Base-by-base conservation (phyloP, 805 yeast species). In the Yamadazyma akitaensis region DNA sequence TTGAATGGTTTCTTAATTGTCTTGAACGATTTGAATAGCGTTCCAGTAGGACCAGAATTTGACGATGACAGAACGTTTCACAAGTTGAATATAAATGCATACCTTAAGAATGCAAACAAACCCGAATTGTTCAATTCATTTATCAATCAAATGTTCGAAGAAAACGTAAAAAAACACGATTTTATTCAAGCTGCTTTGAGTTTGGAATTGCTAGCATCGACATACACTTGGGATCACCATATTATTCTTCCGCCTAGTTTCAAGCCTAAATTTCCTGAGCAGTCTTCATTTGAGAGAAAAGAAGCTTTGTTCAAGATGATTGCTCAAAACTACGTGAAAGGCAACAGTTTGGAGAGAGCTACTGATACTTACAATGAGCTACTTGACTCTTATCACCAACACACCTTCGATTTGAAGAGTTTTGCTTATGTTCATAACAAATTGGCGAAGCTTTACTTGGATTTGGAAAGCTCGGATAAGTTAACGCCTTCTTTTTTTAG, bases 1-100 rank as follows among this genome's bases (percentile, higher is more conserved):
- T 55, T 87, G 33, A 64, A 80, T 21, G 83, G 80, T 19, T 86
- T 87, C 63, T 65, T 88, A 48, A 80, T 75, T 44, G 79, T 81
- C 13, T 73, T 86, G 57, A 75, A 80, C 50, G 88, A 86, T 56
- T 77, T 85, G 55, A 79, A 79, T 55, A 76, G 79, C 48, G 88
- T 89, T 47, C 96, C 96, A 12, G 76, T 75, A 40, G 90, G 90
- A 16, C 82, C 82, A 36, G 96, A 88, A 58, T 90, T 85, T 63
- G 92, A 86, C 56, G 92, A 87, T 61, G 96, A 89, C 63, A 74
- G 96, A 58, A 83, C 90, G 5, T 85, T 86, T 77, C 86, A 85
- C 60, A 80, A 81, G 49, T 73, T 89, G 59, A 85, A 84, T 56
- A 82, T 88, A 57, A 79, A 87, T 51, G 83, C 89, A 36, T 88